Conservation (phyloP, 2,329 filamentous ascomycete species). For the Gaeumannomyces tritici region DNA sequence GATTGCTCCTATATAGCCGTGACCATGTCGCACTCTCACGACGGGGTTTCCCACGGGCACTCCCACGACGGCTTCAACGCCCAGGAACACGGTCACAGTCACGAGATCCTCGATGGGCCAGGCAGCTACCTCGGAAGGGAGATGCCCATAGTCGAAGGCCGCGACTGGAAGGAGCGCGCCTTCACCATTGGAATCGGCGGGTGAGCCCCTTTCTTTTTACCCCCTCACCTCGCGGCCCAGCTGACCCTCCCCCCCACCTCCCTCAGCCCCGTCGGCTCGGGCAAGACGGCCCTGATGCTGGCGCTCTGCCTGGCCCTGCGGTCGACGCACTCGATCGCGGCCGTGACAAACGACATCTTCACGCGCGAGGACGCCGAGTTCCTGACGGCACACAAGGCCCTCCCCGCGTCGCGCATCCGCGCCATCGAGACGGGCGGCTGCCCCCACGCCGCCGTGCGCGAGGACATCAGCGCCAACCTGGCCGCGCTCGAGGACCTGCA, state of each 20-base stretch:
- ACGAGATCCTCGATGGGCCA: constrained; percentile 90
- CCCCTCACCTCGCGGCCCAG: neutral
- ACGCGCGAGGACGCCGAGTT: constrained; percentile 98
- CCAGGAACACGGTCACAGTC: constrained; percentile 81
- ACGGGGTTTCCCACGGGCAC: constrained; percentile 40
- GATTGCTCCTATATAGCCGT: no score
- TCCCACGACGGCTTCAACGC: constrained; percentile 42
- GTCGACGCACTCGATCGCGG: constrained; percentile 74
- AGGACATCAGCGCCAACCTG: constrained; percentile 92
- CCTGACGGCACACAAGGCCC: constrained; percentile 75
- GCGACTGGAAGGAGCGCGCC: constrained; percentile 78
- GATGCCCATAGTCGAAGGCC: constrained; percentile 84
- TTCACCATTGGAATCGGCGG: constrained; percentile 98
- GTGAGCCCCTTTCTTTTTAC: constrained; percentile 38
- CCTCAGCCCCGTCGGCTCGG: constrained; percentile 80
- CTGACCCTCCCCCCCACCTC: neutral
- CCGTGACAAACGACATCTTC: constrained; percentile 98
- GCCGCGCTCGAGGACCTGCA: constrained; percentile 87
- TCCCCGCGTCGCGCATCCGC: constrained; percentile 74
- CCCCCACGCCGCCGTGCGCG: constrained; percentile 91
- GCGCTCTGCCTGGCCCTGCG: constrained; percentile 81
- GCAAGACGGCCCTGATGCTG: constrained; percentile 96
- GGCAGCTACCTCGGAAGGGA: constrained; percentile 84
- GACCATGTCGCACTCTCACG: constrained; percentile 31
- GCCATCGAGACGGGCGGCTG: constrained; percentile 98